phyloP scores from a whole-genome alignment of 2,329 filamentous ascomycete species.

The Niveomyces coronatus region DNA sequence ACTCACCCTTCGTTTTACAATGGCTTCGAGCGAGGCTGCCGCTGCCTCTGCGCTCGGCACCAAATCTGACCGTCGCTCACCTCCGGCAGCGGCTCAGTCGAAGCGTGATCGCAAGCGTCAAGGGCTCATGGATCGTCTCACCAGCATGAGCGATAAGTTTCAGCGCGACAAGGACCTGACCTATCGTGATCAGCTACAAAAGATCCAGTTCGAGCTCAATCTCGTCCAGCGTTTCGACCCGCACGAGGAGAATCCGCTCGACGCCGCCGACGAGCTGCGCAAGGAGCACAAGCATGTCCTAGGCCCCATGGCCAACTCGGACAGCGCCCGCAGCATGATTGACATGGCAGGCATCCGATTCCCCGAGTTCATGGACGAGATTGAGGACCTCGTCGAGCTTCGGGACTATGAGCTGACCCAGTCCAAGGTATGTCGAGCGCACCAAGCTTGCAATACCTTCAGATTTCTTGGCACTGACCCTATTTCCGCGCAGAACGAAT shows the following conservation, averaged over 20 bases:
- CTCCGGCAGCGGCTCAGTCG: constrained; percentile 40
- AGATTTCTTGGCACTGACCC: background rate
- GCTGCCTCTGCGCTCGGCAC: constrained; percentile 22
- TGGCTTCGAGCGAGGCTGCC: constrained; percentile 30
- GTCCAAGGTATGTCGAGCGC: constrained; percentile 55
- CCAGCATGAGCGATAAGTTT: constrained; percentile 67
- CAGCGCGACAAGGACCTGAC: constrained; percentile 70
- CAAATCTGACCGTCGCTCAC: constrained; percentile 27
- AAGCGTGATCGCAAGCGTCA: constrained; percentile 89
- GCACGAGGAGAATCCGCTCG: constrained; percentile 62
- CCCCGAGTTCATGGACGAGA: constrained; percentile 70
- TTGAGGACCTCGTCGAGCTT: constrained; percentile 81
- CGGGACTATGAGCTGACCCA: constrained; percentile 74
- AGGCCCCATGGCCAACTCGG: constrained; percentile 27
- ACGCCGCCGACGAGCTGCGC: constrained; percentile 57
- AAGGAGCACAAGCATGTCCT: constrained; percentile 41
- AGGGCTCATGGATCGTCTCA: constrained; percentile 68
- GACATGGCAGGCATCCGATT: constrained; percentile 78
- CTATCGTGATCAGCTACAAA: constrained; percentile 82
- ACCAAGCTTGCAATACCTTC: background rate
- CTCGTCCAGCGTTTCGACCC: constrained; percentile 78
- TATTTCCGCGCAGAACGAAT: constrained; percentile 41
- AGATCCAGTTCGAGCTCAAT: constrained; percentile 83
- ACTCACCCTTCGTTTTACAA: no score
- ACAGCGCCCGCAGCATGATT: constrained; percentile 45